These are phyloP conservation scores for Paraphaeosphaeria sporulosa DNA, from an alignment of 2,329 filamentous ascomycete genomes.

Conservation along the genomic window DNA sequence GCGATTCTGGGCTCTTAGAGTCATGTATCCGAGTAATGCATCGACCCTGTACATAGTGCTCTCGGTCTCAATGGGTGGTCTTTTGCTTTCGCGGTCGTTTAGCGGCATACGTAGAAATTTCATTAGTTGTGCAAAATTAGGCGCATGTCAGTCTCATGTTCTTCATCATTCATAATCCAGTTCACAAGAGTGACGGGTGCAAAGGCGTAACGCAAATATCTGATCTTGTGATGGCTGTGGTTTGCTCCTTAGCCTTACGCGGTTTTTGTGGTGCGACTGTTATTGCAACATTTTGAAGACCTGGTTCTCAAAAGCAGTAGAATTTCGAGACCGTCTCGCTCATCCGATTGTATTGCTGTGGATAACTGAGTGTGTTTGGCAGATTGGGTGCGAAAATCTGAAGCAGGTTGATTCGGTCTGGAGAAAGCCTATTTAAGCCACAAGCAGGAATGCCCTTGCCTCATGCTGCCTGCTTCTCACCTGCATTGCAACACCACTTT, in stretches of 20 bases:
- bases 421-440: neutral
- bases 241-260: no score
- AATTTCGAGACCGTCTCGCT: no score
- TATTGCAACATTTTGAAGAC: no score
- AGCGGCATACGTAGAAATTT: conserved; percentile 3
- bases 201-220: no score
- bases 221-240: no score
- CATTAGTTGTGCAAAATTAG: neutral
- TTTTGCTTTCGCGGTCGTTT: conserved; percentile 13
- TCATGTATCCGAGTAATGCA: conserved; percentile 9
- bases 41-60: conserved; percentile 20
- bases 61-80: conserved; percentile 16
- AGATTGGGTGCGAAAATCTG: no score
- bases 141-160: neutral
- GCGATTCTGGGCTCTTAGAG: conserved; percentile 5
- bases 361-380: no score
- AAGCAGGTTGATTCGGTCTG: neutral
- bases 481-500: neutral
- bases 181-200: neutral
- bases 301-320: no score
- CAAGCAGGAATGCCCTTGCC: neutral
- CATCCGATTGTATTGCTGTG: no score
- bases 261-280: no score
- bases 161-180: neutral
- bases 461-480: neutral